Evolutionary conservation across 148 eudicot genomes (phyloP), one percentile per base, ranked within the genome.

Genomic region (Cornus kousa): DNA sequence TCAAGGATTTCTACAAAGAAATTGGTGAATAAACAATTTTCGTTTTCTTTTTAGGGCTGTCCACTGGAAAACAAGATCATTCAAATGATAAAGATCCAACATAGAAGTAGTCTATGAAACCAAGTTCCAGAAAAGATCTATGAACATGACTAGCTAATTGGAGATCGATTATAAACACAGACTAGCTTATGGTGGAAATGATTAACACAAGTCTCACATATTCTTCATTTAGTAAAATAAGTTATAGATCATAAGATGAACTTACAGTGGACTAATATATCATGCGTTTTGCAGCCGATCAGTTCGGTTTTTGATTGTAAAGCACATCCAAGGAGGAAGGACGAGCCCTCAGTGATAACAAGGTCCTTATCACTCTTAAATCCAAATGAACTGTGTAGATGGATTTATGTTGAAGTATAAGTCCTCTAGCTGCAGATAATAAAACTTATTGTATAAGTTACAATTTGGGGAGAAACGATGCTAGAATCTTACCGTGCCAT

Each of bases 401-500:
- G 46, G 16, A 43, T 60, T 20, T 39, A 62, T 81, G 70, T 9
- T 59, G 48, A 75, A 39, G 67, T 28, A 46, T 35, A 73, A 23
- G 11, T 31, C 39, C 31, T 28, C 28, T 28, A 28, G 22, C 14
- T 75, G 22, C 24, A 65, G 17, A 75, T 32, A 24, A 46, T 48
- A 55, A 55, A 74, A 70, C 53, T 67, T 33, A 33, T 16, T 23
- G 35, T n/a, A 37, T 71, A 76, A 59, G 35, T 67, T 22, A 70
- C 14, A 76, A 59, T 71, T 23, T 48, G 48, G 16, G 50, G 57
- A 32, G 72, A 68, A 71, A 57, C 35, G 62, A 70, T 43, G 53
- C 59, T 59, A 79, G 82, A 83, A 83, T 83, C 81, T 81, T 83
- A 73, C 81, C 33, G 70, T 43, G 78, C 64, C 83, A 69, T 69